Conservation (phyloP, 495 filamentous ascomycete genomes). For the Astrothelium macrocarpum region DNA sequence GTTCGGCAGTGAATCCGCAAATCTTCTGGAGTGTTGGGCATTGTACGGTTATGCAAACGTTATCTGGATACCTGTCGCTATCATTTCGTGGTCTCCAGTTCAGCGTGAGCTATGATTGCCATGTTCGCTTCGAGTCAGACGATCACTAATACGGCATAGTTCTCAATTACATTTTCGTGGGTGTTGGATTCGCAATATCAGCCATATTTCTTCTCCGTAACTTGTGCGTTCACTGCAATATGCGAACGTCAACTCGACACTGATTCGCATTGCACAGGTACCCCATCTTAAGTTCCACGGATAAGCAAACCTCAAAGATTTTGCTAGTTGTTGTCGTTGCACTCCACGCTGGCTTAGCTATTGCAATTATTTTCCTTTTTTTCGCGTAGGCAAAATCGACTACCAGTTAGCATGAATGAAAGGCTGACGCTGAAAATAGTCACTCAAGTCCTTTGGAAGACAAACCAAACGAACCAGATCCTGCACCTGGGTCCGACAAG, state of each 20-base stretch:
- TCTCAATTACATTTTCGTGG: conserved; percentile 91
- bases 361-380: conserved; percentile 93
- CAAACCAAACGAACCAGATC: background rate
- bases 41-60: conserved; percentile 93
- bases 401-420: background rate
- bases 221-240: conserved; percentile 39
- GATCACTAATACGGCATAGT: conserved; percentile 28
- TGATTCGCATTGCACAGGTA: conserved; percentile 35
- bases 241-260: background rate
- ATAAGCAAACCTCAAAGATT: conserved; percentile 81
- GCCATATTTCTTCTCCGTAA: conserved; percentile 85
- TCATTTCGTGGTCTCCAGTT: conserved; percentile 80
- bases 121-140: background rate
- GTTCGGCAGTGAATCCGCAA: conserved; percentile 83
- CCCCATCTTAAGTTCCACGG: conserved; percentile 85
- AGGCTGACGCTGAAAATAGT: background rate
- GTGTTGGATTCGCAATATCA: conserved; percentile 75
- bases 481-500: background rate
- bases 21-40: conserved; percentile 85
- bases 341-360: conserved; percentile 75
- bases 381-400: conserved; percentile 55
- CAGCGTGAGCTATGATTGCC: conserved; percentile 32
- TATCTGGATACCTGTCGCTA: conserved; percentile 90
- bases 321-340: conserved; percentile 73
- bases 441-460: background rate